Evolutionary conservation across 805 yeast species (phyloP).

Genomic region (Saccharomyces paradoxus): DNA sequence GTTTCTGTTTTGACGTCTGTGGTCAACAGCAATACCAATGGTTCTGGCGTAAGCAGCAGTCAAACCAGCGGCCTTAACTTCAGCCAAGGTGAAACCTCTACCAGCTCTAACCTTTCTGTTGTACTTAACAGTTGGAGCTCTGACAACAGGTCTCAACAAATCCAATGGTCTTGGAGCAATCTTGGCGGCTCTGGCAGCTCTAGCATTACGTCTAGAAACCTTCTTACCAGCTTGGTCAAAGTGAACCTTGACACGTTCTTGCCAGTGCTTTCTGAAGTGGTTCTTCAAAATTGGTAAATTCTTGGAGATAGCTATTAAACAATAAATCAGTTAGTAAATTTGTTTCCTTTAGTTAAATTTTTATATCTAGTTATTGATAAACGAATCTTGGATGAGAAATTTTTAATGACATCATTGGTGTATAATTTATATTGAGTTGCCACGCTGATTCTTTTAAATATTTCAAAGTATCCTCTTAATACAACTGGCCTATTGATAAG

Average conservation of each 20-base stretch:
- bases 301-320: slow-evolving; percentile 83
- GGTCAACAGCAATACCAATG: slow-evolving; percentile 97
- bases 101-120: slow-evolving; percentile 99
- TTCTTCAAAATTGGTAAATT: slow-evolving; percentile 97
- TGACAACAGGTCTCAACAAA: slow-evolving; percentile 91
- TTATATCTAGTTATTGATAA: neutral
- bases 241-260: slow-evolving; percentile 98
- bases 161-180: slow-evolving; percentile 98
- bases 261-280: slow-evolving; percentile 99
- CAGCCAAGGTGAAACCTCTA: slow-evolving; percentile 97
- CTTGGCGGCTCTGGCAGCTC: slow-evolving; percentile 88
- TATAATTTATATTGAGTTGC: neutral
- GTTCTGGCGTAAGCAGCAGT: slow-evolving; percentile 94
- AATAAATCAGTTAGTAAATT: slow-evolving; percentile 10
- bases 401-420: neutral
- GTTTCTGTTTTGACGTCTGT: slow-evolving; percentile 98
- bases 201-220: slow-evolving; percentile 90
- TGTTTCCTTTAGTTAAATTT: neutral
- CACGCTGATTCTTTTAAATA: neutral
- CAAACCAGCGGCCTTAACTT: slow-evolving; percentile 95
- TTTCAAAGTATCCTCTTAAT: neutral
- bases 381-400: neutral
- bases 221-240: slow-evolving; percentile 99
- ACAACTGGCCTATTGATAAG: neutral
- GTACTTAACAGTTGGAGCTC: slow-evolving; percentile 98